Conservation (phyloP, 2,329 filamentous ascomycete genomes). For the Alternaria burnsii region DNA sequence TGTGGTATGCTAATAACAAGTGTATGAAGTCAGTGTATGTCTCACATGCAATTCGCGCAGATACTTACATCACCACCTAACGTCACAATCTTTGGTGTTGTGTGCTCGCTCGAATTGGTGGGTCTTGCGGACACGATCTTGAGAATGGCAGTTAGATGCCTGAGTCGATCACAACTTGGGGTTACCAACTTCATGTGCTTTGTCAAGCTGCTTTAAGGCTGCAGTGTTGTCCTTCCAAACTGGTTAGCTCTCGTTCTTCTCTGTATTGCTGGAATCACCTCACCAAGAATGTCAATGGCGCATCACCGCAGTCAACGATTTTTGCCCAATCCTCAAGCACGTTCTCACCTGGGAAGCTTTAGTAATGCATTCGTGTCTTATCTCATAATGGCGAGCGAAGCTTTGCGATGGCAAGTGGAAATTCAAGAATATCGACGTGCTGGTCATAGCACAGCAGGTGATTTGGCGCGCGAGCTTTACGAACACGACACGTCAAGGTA, state of each 20-base stretch:
- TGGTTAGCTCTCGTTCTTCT: neutral
- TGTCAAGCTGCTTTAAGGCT: constrained; percentile 62
- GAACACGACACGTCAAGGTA: neutral
- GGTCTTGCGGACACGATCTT: constrained; percentile 58
- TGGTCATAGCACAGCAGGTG: neutral
- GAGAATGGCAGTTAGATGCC: constrained; percentile 2
- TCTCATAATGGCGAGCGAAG: neutral
- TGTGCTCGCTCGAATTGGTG: constrained; percentile 56
- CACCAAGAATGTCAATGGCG: constrained; percentile 60
- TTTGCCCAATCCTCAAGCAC: constrained; percentile 59
- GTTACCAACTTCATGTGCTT: constrained; percentile 58
- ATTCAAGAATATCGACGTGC: neutral
- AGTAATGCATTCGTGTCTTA: neutral
- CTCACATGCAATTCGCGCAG: too few species aligned
- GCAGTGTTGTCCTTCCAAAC: constrained; percentile 61
- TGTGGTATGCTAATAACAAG: constrained; percentile 56
- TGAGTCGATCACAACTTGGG: neutral
- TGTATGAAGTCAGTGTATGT: too few species aligned
- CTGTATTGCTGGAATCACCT: neutral
- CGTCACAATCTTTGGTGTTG: constrained; percentile 61
- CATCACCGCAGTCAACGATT: constrained; percentile 65
- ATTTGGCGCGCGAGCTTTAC: neutral
- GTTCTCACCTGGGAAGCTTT: constrained; percentile 48
- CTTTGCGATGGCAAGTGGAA: neutral
- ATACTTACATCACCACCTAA: constrained; percentile 58